Conservation (phyloP, 768 basidiomycete species). For the Kwoniella sp. region DNA sequence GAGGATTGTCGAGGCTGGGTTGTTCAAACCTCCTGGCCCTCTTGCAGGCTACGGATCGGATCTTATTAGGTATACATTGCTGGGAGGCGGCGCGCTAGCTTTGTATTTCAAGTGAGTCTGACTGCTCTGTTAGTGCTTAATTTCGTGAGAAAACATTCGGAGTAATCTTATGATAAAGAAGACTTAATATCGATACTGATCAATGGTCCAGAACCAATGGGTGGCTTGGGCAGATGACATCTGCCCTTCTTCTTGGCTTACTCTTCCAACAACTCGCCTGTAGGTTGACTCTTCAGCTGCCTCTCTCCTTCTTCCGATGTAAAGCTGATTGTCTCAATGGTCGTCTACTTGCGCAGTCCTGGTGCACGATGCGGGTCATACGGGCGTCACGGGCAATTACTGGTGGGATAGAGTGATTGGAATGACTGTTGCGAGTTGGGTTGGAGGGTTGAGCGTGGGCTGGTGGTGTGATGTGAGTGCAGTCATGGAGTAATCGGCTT, state of each 20-base stretch:
- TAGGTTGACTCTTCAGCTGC: constrained; percentile 21
- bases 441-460: constrained; percentile 90
- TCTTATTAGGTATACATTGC: constrained; percentile 70
- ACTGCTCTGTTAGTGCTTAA: too few species aligned
- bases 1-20: constrained; percentile 72
- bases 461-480: constrained; percentile 95
- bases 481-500: too few species aligned
- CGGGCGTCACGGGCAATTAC: constrained; percentile 89
- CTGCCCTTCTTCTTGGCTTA: constrained; percentile 79
- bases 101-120: constrained; percentile 37
- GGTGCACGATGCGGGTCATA: constrained; percentile 93
- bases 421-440: constrained; percentile 73
- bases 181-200: constrained; percentile 13
- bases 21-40: constrained; percentile 71
- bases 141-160: too few species aligned
- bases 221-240: constrained; percentile 55
- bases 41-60: constrained; percentile 88
- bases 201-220: constrained; percentile 34
- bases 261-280: constrained; percentile 93
- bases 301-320: background rate
- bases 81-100: constrained; percentile 58
- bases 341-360: constrained; percentile 58
- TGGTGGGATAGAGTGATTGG: constrained; percentile 73
- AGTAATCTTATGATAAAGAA: too few species aligned
- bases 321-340: background rate